Conservation (phyloP, 73 alveolate genomes). For the Symbiodinium natans region DNA sequence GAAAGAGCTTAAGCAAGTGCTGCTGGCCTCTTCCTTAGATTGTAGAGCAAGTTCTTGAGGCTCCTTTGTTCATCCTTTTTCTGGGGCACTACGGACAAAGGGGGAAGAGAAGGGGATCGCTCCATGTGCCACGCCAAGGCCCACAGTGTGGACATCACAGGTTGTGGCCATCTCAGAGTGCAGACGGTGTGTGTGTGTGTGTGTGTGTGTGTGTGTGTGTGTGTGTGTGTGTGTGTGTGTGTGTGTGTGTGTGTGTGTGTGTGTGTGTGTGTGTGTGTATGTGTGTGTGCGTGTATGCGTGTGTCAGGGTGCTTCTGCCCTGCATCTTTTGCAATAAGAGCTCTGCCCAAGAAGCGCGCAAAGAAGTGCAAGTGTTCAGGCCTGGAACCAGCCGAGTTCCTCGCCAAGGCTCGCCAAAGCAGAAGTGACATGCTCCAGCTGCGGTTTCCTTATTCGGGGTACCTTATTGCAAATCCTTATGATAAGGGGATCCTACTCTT, state of each 20-base stretch:
- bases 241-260: too few species aligned
- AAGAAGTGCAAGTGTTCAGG: too few species aligned
- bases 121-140: not conserved
- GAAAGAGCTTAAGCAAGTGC: slow-evolving; percentile 38
- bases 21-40: not conserved
- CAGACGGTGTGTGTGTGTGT: not conserved
- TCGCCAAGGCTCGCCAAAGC: slow-evolving; percentile 15
- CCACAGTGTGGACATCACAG: slow-evolving; percentile 47
- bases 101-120: not conserved
- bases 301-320: too few species aligned
- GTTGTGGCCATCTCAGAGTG: slow-evolving; percentile 9
- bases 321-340: too few species aligned
- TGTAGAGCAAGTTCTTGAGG: not conserved
- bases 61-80: not conserved
- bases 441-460: too few species aligned
- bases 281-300: too few species aligned
- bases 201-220: not conserved
- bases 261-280: too few species aligned
- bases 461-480: too few species aligned
- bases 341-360: too few species aligned
- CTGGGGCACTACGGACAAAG: not conserved
- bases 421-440: too few species aligned
- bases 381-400: slow-evolving; percentile 66
- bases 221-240: too few species aligned
- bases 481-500: too few species aligned